Percentiles rank a stretch among this genome's conserved stretches.
phyloP scores from a whole-genome alignment of 2,329 filamentous ascomycete genomes.

The Fusarium sp. region DNA sequence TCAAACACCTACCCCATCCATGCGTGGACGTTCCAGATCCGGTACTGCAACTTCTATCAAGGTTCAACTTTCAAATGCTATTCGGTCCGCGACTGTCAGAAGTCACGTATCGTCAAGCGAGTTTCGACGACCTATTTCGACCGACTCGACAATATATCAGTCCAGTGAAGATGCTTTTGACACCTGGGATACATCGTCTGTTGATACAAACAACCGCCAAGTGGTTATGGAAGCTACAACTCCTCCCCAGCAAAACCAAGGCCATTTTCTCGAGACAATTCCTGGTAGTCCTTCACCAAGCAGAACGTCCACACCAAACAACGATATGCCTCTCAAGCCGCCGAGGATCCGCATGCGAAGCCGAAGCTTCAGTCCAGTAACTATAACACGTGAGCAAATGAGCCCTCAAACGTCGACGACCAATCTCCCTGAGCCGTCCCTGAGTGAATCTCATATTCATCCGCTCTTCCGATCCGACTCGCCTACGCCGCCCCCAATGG shows the following conservation, averaged over 20 bases:
- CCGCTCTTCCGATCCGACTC: conserved; percentile 81
- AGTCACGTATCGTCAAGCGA: conserved; percentile 62
- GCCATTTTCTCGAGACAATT: conserved; percentile 74
- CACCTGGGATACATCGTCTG: conserved; percentile 77
- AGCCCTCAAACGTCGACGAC: conserved; percentile 47
- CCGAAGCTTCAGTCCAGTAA: conserved; percentile 62
- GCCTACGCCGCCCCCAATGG: conserved; percentile 71
- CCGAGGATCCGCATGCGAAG: conserved; percentile 57
- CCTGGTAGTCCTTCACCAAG: conserved; percentile 72
- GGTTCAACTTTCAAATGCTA: conserved; percentile 56
- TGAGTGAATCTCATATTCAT: conserved; percentile 76
- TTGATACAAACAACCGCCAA: conserved; percentile 70
- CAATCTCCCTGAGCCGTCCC: conserved; percentile 60
- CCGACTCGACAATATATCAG: conserved; percentile 55
- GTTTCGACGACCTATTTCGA: conserved; percentile 57
- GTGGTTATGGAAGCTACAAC: conserved; percentile 62
- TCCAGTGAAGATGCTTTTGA: conserved; percentile 73
- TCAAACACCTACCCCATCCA: conserved; percentile 56
- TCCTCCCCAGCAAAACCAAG: conserved; percentile 54
- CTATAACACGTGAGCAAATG: conserved; percentile 45
- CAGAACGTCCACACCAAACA: conserved; percentile 71
- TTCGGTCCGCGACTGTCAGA: conserved; percentile 66
- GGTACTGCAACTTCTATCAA: conserved; percentile 42
- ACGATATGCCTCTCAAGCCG: conserved; percentile 65
- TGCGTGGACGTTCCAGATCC: conserved; percentile 41